phyloP scores from a whole-genome alignment of 202 grass and related monocot genomes.

The Panicum virgatum region DNA sequence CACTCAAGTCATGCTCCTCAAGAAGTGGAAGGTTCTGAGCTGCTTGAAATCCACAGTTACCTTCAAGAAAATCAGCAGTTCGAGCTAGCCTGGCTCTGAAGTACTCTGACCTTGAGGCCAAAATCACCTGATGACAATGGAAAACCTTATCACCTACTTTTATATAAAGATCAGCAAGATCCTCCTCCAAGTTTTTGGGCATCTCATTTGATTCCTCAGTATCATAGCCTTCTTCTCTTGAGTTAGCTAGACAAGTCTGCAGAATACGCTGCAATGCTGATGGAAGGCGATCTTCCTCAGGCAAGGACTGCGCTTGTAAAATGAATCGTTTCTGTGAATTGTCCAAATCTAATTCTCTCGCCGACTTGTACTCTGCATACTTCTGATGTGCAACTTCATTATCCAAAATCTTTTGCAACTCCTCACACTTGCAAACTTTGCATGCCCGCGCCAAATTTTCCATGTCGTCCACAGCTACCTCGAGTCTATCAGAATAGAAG shows the following conservation, averaged over 20 bases:
- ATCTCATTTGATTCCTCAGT: slow-evolving; percentile 14
- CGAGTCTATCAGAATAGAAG: slow-evolving; percentile 94
- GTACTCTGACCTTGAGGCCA: slow-evolving; percentile 91
- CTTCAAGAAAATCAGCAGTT: slow-evolving; percentile 70
- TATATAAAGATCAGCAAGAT: slow-evolving; percentile 76
- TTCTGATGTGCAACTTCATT: slow-evolving; percentile 69
- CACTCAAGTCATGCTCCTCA: slow-evolving; percentile 87
- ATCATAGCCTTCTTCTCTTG: slow-evolving; percentile 35
- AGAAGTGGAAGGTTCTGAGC: slow-evolving; percentile 62
- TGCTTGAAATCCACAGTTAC: slow-evolving; percentile 35
- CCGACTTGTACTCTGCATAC: slow-evolving; percentile 67
- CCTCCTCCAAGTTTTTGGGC: slow-evolving; percentile 21
- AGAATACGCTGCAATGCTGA: slow-evolving; percentile 59
- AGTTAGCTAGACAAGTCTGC: slow-evolving; percentile 58
- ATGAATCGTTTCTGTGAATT: slow-evolving; percentile 81
- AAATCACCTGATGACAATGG: slow-evolving; percentile 79
- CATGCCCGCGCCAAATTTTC: slow-evolving; percentile 64
- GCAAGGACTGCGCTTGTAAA: slow-evolving; percentile 69
- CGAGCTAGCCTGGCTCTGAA: slow-evolving; percentile 91
- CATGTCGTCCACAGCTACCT: slow-evolving; percentile 82
- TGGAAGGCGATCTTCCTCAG: slow-evolving; percentile 73
- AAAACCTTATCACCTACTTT: slow-evolving; percentile 81
- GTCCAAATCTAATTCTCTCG: slow-evolving; percentile 51
- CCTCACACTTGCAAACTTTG: slow-evolving; percentile 81
- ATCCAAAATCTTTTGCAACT: slow-evolving; percentile 67